Evolutionary conservation across 345 rosid species (phyloP), one percentile per base, ranked within the genome.

Genomic region (Populus ilicifolia): DNA sequence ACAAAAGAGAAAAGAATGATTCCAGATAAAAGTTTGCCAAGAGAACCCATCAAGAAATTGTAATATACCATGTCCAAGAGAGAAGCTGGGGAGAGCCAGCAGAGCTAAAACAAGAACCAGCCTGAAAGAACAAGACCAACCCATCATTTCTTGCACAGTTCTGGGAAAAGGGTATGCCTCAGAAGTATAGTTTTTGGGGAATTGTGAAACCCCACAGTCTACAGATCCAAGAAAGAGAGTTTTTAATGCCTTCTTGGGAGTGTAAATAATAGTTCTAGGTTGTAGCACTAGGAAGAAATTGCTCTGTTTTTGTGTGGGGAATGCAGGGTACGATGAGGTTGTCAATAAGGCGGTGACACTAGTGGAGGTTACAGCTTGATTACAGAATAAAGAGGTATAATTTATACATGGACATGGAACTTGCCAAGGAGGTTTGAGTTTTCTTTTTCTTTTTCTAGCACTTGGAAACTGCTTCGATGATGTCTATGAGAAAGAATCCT

Each of bases 81-180:
- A 78, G 74, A 78, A 72, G 16, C 20, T 2, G 67, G 73, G 81
- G 89, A 83, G 75, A 50, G 75, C 18, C 72, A 90, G 75, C 73
- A 86, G 78, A 69, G 73, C 54, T n/a, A 83, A 71, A 77, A 81
- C 61, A 46, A 84, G 82, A 30, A 86, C 79, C 38, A 46, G 27
- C 41, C 39, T 81, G 67, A 74, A 64, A 63, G 77, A 82, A 43
- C 65, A 78, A 75, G 74, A 73, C 35, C 82, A 82, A 71, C 77
- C 89, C 88, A 86, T 83, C 78, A 68, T 75, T 82, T 70, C 77
- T 73, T 72, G 77, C 36, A 27, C 43, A 56, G 52, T 77, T 43
- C 72, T 54, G 43, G 72, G 74, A 82, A 85, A 79, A 67, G 87
- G 88, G 84, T 82, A 39, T 29, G 38, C 63, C 74, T 71, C 70